Evolutionary conservation across 805 yeast species (phyloP).

Genomic region (Lipomyces kockii): DNA sequence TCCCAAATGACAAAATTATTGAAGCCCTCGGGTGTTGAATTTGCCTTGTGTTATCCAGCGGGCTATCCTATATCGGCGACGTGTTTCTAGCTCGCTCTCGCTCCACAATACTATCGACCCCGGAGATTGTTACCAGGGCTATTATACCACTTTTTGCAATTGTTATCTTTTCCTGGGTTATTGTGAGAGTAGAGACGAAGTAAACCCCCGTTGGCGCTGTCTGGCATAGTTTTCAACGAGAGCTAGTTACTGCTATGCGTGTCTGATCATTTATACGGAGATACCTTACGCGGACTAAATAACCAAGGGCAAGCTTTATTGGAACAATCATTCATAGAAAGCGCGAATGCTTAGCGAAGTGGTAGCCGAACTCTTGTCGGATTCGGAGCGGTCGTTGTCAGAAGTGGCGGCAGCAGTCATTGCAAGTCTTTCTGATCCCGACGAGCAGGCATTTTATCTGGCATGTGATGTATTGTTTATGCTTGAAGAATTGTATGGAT

Average conservation of each 20-base stretch:
- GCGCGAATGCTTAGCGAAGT: neutral
- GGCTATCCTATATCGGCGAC: too few relatives aligned
- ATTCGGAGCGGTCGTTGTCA: constrained; percentile 7
- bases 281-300: neutral
- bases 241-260: too few relatives aligned
- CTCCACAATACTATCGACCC: too few relatives aligned
- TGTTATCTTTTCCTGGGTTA: too few relatives aligned
- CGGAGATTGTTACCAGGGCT: neutral
- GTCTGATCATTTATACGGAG: too few relatives aligned
- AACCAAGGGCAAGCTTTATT: neutral
- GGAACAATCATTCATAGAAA: neutral
- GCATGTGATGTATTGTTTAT: constrained; percentile 28
- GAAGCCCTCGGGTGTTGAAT: neutral
- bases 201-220: too few relatives aligned
- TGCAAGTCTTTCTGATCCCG: constrained; percentile 16
- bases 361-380: neutral
- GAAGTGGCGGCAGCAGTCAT: constrained; percentile 10
- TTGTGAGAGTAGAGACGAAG: too few relatives aligned
- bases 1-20: neutral
- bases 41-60: neutral
- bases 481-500: constrained; percentile 19
- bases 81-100: too few relatives aligned
- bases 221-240: too few relatives aligned
- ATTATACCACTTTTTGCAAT: too few relatives aligned
- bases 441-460: constrained; percentile 22